Percentiles rank a stretch among this genome's conserved stretches.
Conservation (phyloP, 1,284 basidiomycete genomes). For the Trichosporon ovoides region DNA sequence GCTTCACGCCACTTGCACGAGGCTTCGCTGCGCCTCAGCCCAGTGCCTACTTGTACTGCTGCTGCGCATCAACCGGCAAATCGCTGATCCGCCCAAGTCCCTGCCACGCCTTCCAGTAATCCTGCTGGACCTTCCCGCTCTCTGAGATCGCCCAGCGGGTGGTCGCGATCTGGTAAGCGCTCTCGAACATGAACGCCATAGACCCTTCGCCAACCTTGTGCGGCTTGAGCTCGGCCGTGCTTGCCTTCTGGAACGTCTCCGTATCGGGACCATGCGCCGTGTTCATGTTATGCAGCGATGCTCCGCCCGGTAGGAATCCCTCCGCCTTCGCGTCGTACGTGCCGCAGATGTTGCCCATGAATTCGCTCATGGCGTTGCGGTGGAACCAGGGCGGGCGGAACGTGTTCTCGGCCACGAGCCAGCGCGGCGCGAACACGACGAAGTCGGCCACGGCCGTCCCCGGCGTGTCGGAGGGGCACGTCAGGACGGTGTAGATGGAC, state of each 20-base stretch:
- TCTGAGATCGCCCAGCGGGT: constrained; percentile 28
- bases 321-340: constrained; percentile 26
- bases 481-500: constrained; percentile 34
- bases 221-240: constrained; percentile 19
- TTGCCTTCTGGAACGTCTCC: constrained; percentile 8
- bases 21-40: too few species aligned
- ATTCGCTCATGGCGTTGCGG: constrained; percentile 53
- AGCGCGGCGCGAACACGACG: constrained; percentile 23
- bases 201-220: constrained; percentile 26
- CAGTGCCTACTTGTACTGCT: constrained; percentile 2
- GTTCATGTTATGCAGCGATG: constrained; percentile 32
- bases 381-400: constrained; percentile 55
- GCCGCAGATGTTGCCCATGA: constrained; percentile 20
- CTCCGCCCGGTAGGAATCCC: constrained; percentile 23
- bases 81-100: neutral
- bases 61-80: neutral
- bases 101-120: constrained; percentile 18
- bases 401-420: constrained; percentile 41
- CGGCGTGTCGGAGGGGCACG: constrained; percentile 53
- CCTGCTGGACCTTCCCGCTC: constrained; percentile 29
- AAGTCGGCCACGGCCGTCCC: constrained; percentile 52
- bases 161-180: constrained; percentile 27
- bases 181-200: constrained; percentile 36
- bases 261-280: constrained; percentile 31
- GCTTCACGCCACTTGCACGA: too few species aligned